phyloP scores from a whole-genome alignment of 75 land plant species.

The Isoetes taiwanensis region DNA sequence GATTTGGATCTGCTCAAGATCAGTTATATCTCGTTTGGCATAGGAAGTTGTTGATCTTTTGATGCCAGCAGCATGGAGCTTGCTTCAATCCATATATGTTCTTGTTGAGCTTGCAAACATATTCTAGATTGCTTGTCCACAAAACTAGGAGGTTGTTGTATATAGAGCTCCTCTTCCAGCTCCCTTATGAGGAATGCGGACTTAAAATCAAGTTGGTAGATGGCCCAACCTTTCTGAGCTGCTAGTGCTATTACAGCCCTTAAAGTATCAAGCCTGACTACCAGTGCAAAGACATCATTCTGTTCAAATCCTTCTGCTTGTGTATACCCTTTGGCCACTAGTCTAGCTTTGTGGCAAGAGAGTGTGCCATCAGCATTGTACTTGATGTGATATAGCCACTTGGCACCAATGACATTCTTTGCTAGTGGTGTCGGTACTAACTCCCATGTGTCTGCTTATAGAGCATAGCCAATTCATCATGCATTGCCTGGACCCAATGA shows the following conservation, averaged over 20 bases:
- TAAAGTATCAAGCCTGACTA: not conserved
- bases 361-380: not conserved
- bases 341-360: not conserved
- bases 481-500: too few species aligned
- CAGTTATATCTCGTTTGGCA: not conserved
- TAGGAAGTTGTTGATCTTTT: not conserved
- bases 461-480: too few species aligned
- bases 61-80: slow-evolving; percentile 8
- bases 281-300: slow-evolving; percentile 4
- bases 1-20: not conserved
- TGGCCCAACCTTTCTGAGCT: not conserved
- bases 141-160: slow-evolving; percentile 9
- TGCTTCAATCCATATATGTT: not conserved
- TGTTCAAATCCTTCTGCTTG: slow-evolving; percentile 7
- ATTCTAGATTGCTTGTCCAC: too few species aligned
- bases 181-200: slow-evolving; percentile 3
- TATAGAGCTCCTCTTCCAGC: slow-evolving; percentile 1
- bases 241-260: not conserved
- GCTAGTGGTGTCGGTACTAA: not conserved
- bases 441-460: slow-evolving; percentile 10
- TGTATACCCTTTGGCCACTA: slow-evolving; percentile 6
- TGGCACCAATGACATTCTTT: not conserved
- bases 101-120: too few species aligned
- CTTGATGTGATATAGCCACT: slow-evolving; percentile 7
- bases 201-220: slow-evolving; percentile 8